Evolutionary conservation across 768 basidiomycete genomes (phyloP), one percentile per base, ranked within the genome.

Genomic region (Panaeolus cyanescens): DNA sequence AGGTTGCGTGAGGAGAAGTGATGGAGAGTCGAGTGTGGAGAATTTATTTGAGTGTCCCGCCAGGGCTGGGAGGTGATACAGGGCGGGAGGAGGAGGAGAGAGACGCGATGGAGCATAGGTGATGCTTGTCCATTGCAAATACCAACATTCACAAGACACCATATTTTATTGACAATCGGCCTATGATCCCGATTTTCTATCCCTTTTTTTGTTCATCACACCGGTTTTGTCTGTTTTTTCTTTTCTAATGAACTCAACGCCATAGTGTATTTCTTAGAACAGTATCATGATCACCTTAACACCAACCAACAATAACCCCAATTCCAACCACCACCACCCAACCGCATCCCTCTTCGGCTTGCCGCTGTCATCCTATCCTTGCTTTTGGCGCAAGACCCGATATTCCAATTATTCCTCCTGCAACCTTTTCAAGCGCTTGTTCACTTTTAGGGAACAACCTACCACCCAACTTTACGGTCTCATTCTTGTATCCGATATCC

Each of bases 191-290:
- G 45, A 50, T 50, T 45, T 50, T 13, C 45, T 50, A 28, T 50
- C 25, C 45, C 45, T 50, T 50, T 42, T 42, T 50, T 50, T 50
- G 45, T 50, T 50, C 45, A 25, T 1, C 40, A 28, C 45, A 50
- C 45, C 45, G 25, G 45, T 28, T 50, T 50, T 50, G 4, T 28
- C 45, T 25, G 6, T 4, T 20, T 42, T 50, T 50, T 50, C 45
- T 50, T 50, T 50, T 50, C 45, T 50, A 50, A 50, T 50, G 45
- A 50, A 50, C 45, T 50, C 45, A 15, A 50, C 45, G 45, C 28
- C 45, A 50, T 50, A 50, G 45, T 50, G 45, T 50, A 50, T 50
- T n/a, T 50, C 45, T 50, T 50, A 50, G 45, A 50, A 50, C 45
- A 50, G 45, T 50, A 50, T 28, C 45, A 50, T 10, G 22, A 50